A percentile compares a stretch with the other conserved stretches of the same genome.
These are phyloP conservation scores for Fistulifera solaris DNA, from an alignment of 108 stramenopile species.

Conservation along the genomic window DNA sequence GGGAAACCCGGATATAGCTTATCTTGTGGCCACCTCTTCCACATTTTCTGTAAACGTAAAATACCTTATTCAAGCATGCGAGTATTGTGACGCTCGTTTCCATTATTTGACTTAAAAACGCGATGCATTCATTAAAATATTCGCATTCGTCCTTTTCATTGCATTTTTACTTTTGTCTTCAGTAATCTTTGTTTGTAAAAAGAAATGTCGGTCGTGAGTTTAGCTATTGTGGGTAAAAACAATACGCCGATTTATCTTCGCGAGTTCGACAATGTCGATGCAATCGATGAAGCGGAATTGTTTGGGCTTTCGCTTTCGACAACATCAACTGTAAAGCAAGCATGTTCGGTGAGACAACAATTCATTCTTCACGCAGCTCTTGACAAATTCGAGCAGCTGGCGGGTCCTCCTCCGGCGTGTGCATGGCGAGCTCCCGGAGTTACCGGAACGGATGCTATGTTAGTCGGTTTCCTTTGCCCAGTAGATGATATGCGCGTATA, in stretches of 20 bases:
- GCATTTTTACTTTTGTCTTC: no score
- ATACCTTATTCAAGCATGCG: no score
- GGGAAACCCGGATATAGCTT: no score
- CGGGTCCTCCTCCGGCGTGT: slow-evolving; percentile 25
- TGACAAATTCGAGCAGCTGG: slow-evolving; percentile 48
- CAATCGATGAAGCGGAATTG: neutral
- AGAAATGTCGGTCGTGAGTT: slow-evolving; percentile 25
- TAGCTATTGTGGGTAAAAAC: slow-evolving; percentile 47
- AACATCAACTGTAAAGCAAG: neutral
- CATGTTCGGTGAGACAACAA: slow-evolving; percentile 17
- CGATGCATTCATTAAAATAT: no score
- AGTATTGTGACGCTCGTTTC: no score
- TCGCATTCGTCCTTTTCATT: no score
- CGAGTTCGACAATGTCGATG: slow-evolving; percentile 18
- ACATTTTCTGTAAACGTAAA: no score
- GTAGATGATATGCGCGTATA: slow-evolving; percentile 42
- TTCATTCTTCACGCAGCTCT: slow-evolving; percentile 49
- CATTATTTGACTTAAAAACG: no score
- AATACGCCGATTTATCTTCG: slow-evolving; percentile 34
- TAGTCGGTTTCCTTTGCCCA: slow-evolving; percentile 34
- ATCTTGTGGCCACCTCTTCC: no score
- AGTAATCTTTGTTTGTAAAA: no score
- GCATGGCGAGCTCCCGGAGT: slow-evolving; percentile 17
- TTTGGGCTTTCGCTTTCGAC: slow-evolving; percentile 2
- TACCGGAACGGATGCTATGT: slow-evolving; percentile 25